phyloP scores from a whole-genome alignment of 345 rosid species.

The Brassica juncea region DNA sequence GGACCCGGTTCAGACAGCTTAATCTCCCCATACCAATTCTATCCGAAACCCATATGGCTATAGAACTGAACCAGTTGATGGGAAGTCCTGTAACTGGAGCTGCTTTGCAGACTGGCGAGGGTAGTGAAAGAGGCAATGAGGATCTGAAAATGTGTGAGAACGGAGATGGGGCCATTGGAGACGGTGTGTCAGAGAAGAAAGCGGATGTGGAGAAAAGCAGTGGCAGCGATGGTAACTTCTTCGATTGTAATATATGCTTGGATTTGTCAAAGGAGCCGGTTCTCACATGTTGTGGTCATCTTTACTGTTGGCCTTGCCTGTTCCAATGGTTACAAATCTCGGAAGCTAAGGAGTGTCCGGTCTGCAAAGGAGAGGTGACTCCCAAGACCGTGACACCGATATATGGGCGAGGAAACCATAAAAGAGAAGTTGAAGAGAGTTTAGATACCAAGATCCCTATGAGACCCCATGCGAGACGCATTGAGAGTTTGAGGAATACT shows the following conservation, averaged over 20 bases:
- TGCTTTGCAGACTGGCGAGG: constrained; percentile 82
- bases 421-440: constrained; percentile 60
- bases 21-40: constrained; percentile 45
- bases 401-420: constrained; percentile 72
- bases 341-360: constrained; percentile 48
- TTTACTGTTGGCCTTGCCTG: constrained; percentile 94
- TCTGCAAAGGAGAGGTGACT: constrained; percentile 91
- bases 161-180: constrained; percentile 61
- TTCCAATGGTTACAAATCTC: constrained; percentile 74
- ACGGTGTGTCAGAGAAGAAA: constrained; percentile 54
- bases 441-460: constrained; percentile 63
- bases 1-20: constrained; percentile 59
- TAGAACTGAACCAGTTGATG: constrained; percentile 65
- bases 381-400: constrained; percentile 76
- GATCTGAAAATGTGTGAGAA: constrained; percentile 74
- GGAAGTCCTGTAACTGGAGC: constrained; percentile 49
- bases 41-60: constrained; percentile 50
- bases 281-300: constrained; percentile 89
- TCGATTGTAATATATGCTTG: constrained; percentile 81
- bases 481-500: constrained; percentile 92
- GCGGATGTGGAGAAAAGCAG: constrained; percentile 58
- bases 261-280: constrained; percentile 85
- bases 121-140: constrained; percentile 75
- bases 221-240: constrained; percentile 69
- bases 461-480: constrained; percentile 76